Conservation (phyloP, 495 filamentous ascomycete genomes). For the Usnea hakonensis region DNA sequence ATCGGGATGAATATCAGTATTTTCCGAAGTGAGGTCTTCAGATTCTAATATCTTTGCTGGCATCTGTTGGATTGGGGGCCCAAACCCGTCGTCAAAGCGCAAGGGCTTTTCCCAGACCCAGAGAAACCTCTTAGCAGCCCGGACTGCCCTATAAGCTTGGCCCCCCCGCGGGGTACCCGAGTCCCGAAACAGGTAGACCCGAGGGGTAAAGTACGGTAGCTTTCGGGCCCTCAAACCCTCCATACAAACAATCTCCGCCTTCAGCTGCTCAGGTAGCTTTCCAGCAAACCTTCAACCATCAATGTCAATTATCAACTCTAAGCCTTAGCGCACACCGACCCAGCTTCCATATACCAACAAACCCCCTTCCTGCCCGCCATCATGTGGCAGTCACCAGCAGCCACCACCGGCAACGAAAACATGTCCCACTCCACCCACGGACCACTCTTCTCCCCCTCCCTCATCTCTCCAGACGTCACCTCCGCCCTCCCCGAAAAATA, state of each 20-base stretch:
- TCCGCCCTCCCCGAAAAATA: constrained; percentile 71
- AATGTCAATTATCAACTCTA: neutral
- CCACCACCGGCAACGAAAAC: constrained; percentile 12
- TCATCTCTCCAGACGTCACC: constrained; percentile 70
- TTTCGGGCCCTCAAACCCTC: no score
- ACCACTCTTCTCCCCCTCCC: constrained; percentile 65
- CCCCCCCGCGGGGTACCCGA: neutral
- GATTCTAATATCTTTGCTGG: neutral
- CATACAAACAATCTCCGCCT: no score
- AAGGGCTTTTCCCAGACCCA: neutral
- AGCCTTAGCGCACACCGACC: neutral
- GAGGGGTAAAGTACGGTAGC: no score
- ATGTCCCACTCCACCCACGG: constrained; percentile 43
- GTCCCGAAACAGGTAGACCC: no score
- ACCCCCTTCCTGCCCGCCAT: neutral
- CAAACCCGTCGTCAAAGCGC: neutral
- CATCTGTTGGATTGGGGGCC: constrained; percentile 2
- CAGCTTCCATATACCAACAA: neutral
- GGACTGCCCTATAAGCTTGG: neutral
- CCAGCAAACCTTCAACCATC: neutral
- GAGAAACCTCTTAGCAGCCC: neutral
- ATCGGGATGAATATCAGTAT: neutral
- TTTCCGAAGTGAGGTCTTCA: neutral
- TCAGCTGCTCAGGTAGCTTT: neutral
- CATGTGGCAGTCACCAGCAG: constrained; percentile 21